phyloP scores from a whole-genome alignment of 148 eudicot genomes.

The Rhododendron ferrugineum region DNA sequence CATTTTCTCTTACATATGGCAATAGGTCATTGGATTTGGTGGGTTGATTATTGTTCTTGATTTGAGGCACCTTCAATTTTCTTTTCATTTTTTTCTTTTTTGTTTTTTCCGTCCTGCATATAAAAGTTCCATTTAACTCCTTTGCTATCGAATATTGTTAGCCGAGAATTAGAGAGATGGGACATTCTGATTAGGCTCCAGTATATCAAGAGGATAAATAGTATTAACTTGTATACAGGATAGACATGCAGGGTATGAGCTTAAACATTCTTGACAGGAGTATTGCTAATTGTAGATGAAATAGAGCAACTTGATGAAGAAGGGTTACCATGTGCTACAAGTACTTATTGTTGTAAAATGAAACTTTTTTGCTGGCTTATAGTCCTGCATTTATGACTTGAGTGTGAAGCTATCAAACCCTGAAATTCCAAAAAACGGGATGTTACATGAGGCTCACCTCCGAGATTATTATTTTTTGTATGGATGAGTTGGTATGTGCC shows the following conservation, averaged over 20 bases:
- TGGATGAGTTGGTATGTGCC: background rate
- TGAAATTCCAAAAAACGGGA: background rate
- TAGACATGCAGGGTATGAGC: background rate
- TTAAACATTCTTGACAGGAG: background rate
- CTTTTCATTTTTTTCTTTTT: background rate
- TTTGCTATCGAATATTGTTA: background rate
- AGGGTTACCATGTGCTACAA: background rate
- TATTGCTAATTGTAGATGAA: background rate
- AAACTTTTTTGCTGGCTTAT: background rate
- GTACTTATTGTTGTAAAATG: background rate
- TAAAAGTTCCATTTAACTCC: background rate
- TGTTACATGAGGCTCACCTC: background rate
- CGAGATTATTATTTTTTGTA: background rate
- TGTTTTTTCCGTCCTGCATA: background rate
- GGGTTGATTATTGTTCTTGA: slow-evolving; percentile 4
- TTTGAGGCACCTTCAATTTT: background rate
- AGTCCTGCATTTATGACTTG: background rate
- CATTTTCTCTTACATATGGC: slow-evolving; percentile 28
- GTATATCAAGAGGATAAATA: background rate
- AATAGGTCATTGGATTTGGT: slow-evolving; percentile 32
- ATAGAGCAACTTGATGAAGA: slow-evolving; percentile 1
- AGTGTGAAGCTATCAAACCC: background rate
- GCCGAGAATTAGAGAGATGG: background rate
- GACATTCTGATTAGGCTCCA: background rate
- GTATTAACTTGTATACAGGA: background rate